Evolutionary conservation across 805 yeast species (phyloP), one percentile per base, ranked within the genome.

Genomic region (Candida endomychidarum): DNA sequence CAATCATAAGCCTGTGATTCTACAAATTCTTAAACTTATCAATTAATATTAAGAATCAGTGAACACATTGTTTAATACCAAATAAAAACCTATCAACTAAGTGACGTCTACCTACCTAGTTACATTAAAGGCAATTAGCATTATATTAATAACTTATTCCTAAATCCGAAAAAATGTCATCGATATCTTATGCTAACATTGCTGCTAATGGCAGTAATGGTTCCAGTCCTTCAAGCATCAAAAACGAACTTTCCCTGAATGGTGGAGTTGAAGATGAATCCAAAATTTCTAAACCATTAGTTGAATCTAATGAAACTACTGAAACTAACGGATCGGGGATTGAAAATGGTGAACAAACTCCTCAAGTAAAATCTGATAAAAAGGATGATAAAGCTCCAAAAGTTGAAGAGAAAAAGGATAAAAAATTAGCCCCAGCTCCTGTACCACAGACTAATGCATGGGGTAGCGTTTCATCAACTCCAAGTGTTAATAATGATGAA

Each of bases 391-490:
- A 29, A 19, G 31, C 14, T 3, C n/a, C n/a, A n/a, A 27, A 33
- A 18, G 23, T 15, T 18, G 28, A 16, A n/a, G 36, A 43, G 11
- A 42, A 38, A 23, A 43, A 40, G 30, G 46, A 41, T 20, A 45
- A 45, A 27, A 48, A 45, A 37, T 61, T 69, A 50, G 69, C 72
- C 5, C 74, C 75, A 4, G 75, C 75, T 8, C 75, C 75, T 1
- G 72, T 69, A 38, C 75, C 75, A 8, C 40, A 60, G 34, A 66
- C 62, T 37, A 63, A 70, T 11, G 75, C 63, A 7, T 69, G 75
- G 75, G 29, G 37, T 7, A 20, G 27, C 4, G 72, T 70, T 12
- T 21, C 27, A 38, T 17, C 41, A 6, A 34, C 19, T 19, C 20
- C 40, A 9, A 34, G 51, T 9, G 16, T 51, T 17, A 35, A 56